Base-by-base conservation (phyloP, 345 rosid genomes). In the Dovyalis caffra region DNA sequence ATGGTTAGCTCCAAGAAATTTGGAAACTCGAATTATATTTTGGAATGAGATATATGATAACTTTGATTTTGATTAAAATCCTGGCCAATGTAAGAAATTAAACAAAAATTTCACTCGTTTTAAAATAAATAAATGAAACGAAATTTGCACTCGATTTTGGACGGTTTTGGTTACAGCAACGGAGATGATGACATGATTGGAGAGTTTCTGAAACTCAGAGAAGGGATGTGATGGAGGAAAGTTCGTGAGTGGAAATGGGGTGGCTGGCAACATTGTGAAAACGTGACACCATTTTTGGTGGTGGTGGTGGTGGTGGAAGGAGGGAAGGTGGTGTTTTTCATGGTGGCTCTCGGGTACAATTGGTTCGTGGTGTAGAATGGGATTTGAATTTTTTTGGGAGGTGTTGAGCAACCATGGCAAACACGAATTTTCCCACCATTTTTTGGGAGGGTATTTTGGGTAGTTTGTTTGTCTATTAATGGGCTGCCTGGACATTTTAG, bases 401-500 rank as follows among this genome's bases (percentile, higher is more conserved):
- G 38, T 9, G 23, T 9, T 9, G 26, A 14, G 26, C 14, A 6
- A 28, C 9, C 18, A 11, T 6, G 18, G 26, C 45, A 15, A 12
- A 6, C 32, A 3, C 2, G 14, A 69, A 32, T 56, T 69, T 76
- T 76, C 78, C 78, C 78, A 69, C 74, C 74, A 62, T 47, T 70
- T 70, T 68, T 15, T n/a, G n/a, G 34, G 63, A 63, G 74, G 74
- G 56, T 53, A 28, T 64, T 76, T 69, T 28, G 64, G 79, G 79
- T 37, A 76, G 38, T 73, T 31, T 64, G 6, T 9, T 72, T 8
- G 20, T 23, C 8, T 11, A 57, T 70, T 49, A 14, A 69, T 8
- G 18, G 16, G 10, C 53, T 6, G n/a, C 61, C 60, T 56, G 28
- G 61, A 56, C 61, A 56, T 56, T 56, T 56, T 56, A 56, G 10